Conservation (phyloP, 2,329 filamentous ascomycete species). For the Trichocomaceae sp. region DNA sequence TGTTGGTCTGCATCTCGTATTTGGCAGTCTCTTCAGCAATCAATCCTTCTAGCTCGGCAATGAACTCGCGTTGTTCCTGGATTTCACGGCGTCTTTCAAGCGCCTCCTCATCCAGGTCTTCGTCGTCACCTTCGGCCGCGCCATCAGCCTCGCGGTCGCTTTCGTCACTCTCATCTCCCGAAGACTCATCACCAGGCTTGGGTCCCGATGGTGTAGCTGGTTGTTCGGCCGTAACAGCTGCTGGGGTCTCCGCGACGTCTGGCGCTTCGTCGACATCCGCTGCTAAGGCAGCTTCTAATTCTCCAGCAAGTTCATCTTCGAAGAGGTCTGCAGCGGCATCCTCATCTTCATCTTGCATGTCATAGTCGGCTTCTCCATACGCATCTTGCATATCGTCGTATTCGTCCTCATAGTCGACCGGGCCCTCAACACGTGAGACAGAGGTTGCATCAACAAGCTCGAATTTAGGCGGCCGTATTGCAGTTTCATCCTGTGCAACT, state of each 20-base stretch:
- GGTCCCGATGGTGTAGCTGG: conserved; percentile 28
- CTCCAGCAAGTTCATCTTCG: conserved; percentile 37
- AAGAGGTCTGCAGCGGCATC: conserved; percentile 29
- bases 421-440: conserved; percentile 38
- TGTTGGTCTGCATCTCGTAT: conserved; percentile 36
- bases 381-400: conserved; percentile 46
- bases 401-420: conserved; percentile 41
- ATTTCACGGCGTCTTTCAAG: conserved; percentile 36
- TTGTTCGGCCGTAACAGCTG: conserved; percentile 20
- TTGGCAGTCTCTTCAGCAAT: conserved; percentile 33
- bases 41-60: conserved; percentile 37
- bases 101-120: conserved; percentile 39
- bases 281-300: conserved; percentile 40
- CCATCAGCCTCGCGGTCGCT: conserved; percentile 24
- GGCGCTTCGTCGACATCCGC: conserved; percentile 30
- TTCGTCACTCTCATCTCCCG: conserved; percentile 37
- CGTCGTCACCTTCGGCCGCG: conserved; percentile 21
- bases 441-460: conserved; percentile 56
- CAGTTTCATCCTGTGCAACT: conserved; percentile 60
- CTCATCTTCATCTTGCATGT: conserved; percentile 28
- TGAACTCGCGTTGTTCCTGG: conserved; percentile 41
- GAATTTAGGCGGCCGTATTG: conserved; percentile 51
- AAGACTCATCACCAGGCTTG: conserved; percentile 31
- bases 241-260: conserved; percentile 20
- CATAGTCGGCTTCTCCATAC: conserved; percentile 43